Base-by-base conservation (phyloP, 345 rosid species). In the Melaleuca alternifolia region DNA sequence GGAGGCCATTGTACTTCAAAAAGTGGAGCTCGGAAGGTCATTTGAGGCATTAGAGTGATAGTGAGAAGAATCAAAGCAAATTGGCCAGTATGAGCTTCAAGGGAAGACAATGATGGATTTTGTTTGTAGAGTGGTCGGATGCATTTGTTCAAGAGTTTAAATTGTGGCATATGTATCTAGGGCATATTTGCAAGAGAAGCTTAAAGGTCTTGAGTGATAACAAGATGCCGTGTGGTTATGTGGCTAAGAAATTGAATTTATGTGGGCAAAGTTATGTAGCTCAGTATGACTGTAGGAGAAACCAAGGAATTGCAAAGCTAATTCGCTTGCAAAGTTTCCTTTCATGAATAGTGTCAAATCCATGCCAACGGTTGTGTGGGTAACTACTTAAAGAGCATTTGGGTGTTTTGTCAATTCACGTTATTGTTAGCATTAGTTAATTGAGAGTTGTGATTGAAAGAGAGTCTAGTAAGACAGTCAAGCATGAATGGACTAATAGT, bases 51-150 rank as follows among this genome's bases (percentile, higher is more conserved):
- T 16, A 1, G 14, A 2, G 21, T 65, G 10, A 30, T 65, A 30
- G 30, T 65, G 77, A 30, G 77, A 30, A 6, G 41, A 65, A 65
- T 65, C 23, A 65, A 65, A n/a, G 23, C 44, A 65, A 30, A 30
- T 2, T 65, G 44, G 23, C 10, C 14, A 2, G 3, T 65, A 65
- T 65, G 77, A 30, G 11, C 44, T 65, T 65, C 6, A 65, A 65
- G 21, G 44, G 44, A 20, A 65, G 77, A 65, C 2, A 65, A 33
- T 65, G 44, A 33, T 1, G 0, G 16, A 65, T 65, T 65, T 65
- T 1, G 0, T 1, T 16, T n/a, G 2, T 8, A 65, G 11, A 33
- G 23, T 8, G 12, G 23, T 65, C 0, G 5, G 3, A 65, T 65
- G 77, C 65, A 65, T 65, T 7, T 65, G 5, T 12, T 65, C 46